These are phyloP conservation scores for Xylariaceae sp. DNA, from an alignment of 2,329 filamentous ascomycete species.

Conservation along the genomic window DNA sequence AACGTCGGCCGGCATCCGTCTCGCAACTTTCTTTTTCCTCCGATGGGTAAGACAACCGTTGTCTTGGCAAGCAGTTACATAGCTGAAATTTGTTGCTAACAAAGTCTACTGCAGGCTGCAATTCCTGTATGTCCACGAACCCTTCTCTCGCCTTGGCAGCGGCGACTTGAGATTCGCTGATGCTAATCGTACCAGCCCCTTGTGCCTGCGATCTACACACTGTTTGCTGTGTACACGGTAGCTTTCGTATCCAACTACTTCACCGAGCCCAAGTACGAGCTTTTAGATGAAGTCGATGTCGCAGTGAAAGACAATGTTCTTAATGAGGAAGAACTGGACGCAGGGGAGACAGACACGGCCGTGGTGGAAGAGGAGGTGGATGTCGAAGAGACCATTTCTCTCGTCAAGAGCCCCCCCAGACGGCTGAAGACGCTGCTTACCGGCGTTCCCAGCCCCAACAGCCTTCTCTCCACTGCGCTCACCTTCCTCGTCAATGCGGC, in stretches of 20 bases:
- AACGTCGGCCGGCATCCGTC: constrained; percentile 46
- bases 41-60: constrained; percentile 47
- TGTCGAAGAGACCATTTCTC: constrained; percentile 56
- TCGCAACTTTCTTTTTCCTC: constrained; percentile 52
- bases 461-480: constrained; percentile 56
- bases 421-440: constrained; percentile 63
- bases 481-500: constrained; percentile 68
- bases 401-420: constrained; percentile 52
- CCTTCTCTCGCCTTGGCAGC: background rate
- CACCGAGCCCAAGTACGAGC: constrained; percentile 49
- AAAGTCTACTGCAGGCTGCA: constrained; percentile 22
- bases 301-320: constrained; percentile 43
- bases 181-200: constrained; percentile 21
- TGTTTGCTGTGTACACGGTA: constrained; percentile 61
- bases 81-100: no score
- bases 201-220: constrained; percentile 45
- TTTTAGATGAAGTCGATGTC: constrained; percentile 57
- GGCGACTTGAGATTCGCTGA: constrained; percentile 6
- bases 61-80: no score
- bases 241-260: constrained; percentile 57
- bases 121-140: constrained; percentile 25
- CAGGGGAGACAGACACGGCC: constrained; percentile 28
- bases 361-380: constrained; percentile 48
- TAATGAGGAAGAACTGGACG: constrained; percentile 32
- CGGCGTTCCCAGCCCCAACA: constrained; percentile 71